Percentiles rank a stretch among this genome's conserved stretches.
phyloP scores from a whole-genome alignment of 2,329 filamentous ascomycete genomes.

The Fusarium devonianum region DNA sequence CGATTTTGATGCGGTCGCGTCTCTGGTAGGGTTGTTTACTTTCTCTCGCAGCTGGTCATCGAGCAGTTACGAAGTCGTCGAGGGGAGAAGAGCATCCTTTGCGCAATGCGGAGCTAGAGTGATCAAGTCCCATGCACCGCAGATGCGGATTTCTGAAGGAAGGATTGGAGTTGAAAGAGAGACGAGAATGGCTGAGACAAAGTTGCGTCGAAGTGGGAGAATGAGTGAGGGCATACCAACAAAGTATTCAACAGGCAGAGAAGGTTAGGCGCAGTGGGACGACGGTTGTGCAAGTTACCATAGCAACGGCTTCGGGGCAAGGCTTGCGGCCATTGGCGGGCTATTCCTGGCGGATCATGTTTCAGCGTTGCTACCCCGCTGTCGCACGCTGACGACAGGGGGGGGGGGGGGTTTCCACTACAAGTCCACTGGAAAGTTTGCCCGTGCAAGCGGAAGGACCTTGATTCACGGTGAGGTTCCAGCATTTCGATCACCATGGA shows the following conservation, averaged over 20 bases:
- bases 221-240: slow-evolving; percentile 18
- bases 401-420: slow-evolving; percentile 5
- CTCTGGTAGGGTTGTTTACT: slow-evolving; percentile 37
- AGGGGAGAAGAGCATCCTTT: slow-evolving; percentile 38
- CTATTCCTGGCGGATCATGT: slow-evolving; percentile 33
- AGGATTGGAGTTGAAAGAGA: slow-evolving; percentile 29
- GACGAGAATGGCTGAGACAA: slow-evolving; percentile 36
- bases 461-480: too few species aligned
- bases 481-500: too few species aligned
- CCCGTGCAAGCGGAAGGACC: too few species aligned
- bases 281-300: slow-evolving; percentile 27
- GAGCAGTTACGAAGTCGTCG: slow-evolving; percentile 36
- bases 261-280: slow-evolving; percentile 7
- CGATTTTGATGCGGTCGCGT: slow-evolving; percentile 25
- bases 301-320: slow-evolving; percentile 27
- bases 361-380: slow-evolving; percentile 40
- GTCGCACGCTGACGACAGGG: slow-evolving; percentile 32
- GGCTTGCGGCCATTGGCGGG: slow-evolving; percentile 26
- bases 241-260: slow-evolving; percentile 37
- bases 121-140: slow-evolving; percentile 30
- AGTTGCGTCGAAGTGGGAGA: slow-evolving; percentile 20
- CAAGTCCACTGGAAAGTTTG: slow-evolving; percentile 33
- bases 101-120: slow-evolving; percentile 26
- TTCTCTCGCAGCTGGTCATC: slow-evolving; percentile 41
- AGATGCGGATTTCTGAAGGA: slow-evolving; percentile 18